Base-by-base conservation (phyloP, 108 stramenopile genomes). In the Skeletonema tropicum region DNA sequence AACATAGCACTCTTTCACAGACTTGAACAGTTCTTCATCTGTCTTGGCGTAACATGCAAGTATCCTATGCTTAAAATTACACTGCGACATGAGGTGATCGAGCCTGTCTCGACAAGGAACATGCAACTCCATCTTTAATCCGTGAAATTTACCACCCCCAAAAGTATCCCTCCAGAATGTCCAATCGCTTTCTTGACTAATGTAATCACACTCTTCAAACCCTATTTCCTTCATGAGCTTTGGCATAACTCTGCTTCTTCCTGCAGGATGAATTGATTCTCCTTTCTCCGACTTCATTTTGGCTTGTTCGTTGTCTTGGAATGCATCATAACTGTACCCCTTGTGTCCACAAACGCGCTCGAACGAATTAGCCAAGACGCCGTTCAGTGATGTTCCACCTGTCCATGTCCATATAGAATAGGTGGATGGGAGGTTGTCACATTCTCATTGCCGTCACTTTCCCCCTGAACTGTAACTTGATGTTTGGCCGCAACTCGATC, bases 121-220 rank as follows among this genome's bases (percentile, higher is more conserved):
- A 61, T 61, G 60, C 25, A 61, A 21, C 26, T 61, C 60, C 60
- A 61, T 26, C n/a, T 29, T 29, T 21, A 29, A 61, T 26, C 32
- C 26, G 29, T 61, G 60, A 39, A 39, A 39, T 39, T 12, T 39
- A 12, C 38, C 38, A 39, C 12, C 10, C n/a, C 38, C 38, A 6
- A 31, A 26, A 31, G 32, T 11, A 1, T 61, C 29, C 6, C 8
- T 26, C 68, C 68, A 68, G n/a, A 13, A 13, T 29, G 7, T 10
- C 21, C 26, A 58, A 23, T 31, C 6, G 2, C 0, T 3, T 58
- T 69, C 59, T 4, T 5, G 8, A 17, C 26, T 17, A 17, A 69
- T 59, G 30, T 69, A 69, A 60, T 69, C 68, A 31, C 68, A 69
- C 29, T 69, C 68, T 31, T 69, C 68, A 69, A 69, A 69, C 13